Base-by-base conservation (phyloP, 257 asterid genomes). In the Knoxia roxburghii region DNA sequence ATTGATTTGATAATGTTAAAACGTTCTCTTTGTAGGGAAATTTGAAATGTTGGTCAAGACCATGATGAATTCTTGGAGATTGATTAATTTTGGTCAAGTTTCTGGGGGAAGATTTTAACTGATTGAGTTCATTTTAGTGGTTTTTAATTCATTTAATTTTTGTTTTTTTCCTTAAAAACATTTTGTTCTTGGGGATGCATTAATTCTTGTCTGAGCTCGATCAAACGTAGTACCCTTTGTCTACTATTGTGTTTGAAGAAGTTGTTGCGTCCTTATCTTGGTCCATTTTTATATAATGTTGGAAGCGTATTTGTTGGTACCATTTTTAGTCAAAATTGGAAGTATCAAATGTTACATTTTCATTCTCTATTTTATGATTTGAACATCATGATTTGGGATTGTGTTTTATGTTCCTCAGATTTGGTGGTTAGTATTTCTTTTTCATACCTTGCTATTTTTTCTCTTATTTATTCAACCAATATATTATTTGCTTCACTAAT, bases 401-500 rank as follows among this genome's bases (percentile, higher is more conserved):
- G 51, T 4, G 66, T 39, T 20, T 40, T 21, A 14, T 60, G 53
- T 48, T 24, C 13, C n/a, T 13, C n/a, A n/a, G 65, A 60, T 60
- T 61, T 39, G 52, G 67, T 40, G 67, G 67, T 40, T 61, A 12
- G 33, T 27, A 3, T 37, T 37, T 61, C 65, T 37, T 39, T 61
- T 33, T 37, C 30, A 11, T 21, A 46, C 7, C 32, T 8, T 24
- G 46, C 5, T 50, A 61, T 61, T 60, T 37, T 55, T 20, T 39
- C 50, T 23, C 32, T 39, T 10, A n/a, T n/a, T n/a, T n/a, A n/a
- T n/a, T n/a, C n/a, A n/a, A n/a, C n/a, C n/a, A n/a, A n/a, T n/a
- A n/a, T n/a, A 33, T 33, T 3, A 6, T 6, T 33, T 2, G 39
- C 39, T 33, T 33, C 6, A 33, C 39, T 33, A 33, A 6, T 6